Conservation (phyloP, 768 basidiomycete species). For the Suillus lakei region DNA sequence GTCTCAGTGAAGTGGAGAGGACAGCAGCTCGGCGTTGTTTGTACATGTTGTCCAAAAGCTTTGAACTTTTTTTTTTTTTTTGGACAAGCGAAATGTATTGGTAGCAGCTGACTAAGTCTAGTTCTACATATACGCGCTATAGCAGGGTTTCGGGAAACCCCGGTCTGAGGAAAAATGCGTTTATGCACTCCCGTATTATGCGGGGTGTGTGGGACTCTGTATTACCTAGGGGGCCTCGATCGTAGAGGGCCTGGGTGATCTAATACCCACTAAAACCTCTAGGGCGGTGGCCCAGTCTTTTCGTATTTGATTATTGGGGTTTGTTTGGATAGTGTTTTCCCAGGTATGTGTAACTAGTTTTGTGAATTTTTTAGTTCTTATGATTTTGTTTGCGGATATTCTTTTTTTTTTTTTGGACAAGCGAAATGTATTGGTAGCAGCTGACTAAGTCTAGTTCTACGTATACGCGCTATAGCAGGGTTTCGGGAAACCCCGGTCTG, state of each 20-base stretch:
- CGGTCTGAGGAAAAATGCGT: not conserved
- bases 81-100: too few relatives aligned
- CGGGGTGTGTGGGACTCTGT: not conserved
- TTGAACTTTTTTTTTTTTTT: too few relatives aligned
- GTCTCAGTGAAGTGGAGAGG: too few relatives aligned
- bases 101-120: too few relatives aligned
- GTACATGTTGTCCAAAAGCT: slow-evolving; percentile 19
- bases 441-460: not conserved
- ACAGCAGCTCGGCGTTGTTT: too few relatives aligned
- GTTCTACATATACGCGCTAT: not conserved
- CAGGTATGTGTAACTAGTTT: not conserved
- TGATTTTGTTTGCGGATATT: not conserved
- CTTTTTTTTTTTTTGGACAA: too few relatives aligned
- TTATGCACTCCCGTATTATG: not conserved
- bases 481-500: not conserved
- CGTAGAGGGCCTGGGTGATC: not conserved
- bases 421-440: too few relatives aligned
- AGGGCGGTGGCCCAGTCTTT: not conserved
- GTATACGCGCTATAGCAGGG: not conserved
- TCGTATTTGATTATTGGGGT: not conserved
- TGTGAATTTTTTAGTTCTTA: not conserved
- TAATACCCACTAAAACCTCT: not conserved
- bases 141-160: not conserved
- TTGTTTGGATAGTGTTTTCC: not conserved
- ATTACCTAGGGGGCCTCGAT: not conserved